Percentiles rank a stretch among this genome's conserved stretches.
Evolutionary conservation across 2,329 filamentous ascomycete species (phyloP).

Genomic region (Mariannaea elegans): DNA sequence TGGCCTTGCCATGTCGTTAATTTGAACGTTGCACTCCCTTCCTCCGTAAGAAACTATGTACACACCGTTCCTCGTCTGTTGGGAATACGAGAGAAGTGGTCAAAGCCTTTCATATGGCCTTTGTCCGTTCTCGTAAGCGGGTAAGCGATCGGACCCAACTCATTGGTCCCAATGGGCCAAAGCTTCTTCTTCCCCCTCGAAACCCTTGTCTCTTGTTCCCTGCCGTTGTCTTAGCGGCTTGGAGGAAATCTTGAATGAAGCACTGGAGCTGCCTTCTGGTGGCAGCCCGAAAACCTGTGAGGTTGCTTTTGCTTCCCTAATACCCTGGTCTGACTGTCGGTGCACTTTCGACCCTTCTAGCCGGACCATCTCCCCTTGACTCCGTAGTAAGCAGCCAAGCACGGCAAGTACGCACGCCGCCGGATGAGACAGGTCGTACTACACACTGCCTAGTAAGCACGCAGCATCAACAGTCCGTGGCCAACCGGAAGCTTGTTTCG

Average conservation of each 20-base stretch:
- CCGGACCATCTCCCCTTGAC: slow-evolving; percentile 4
- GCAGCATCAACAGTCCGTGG: slow-evolving; percentile 1
- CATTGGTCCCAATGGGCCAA: slow-evolving; percentile 29
- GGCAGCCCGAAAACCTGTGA: slow-evolving; percentile 1
- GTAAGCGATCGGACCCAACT: slow-evolving; percentile 30
- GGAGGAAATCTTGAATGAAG: not conserved
- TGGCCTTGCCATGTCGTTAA: not conserved
- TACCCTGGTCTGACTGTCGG: slow-evolving; percentile 1
- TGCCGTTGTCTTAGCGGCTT: slow-evolving; percentile 17
- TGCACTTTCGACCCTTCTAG: slow-evolving; percentile 6
- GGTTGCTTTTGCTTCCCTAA: slow-evolving; percentile 2
- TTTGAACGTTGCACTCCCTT: not conserved
- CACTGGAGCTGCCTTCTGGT: not conserved
- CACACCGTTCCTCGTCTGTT: not conserved
- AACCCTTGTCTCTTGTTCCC: slow-evolving; percentile 31
- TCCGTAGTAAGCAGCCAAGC: slow-evolving; percentile 16
- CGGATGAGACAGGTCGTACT: slow-evolving; percentile 12
- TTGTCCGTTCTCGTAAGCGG: slow-evolving; percentile 23
- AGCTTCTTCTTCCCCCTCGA: slow-evolving; percentile 24
- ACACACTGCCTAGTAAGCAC: not conserved
- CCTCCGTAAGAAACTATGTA: not conserved
- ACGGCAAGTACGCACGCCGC: slow-evolving; percentile 3
- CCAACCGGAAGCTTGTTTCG: slow-evolving; percentile 16
- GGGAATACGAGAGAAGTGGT: slow-evolving; percentile 36
- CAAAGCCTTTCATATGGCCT: slow-evolving; percentile 28